Conservation (phyloP, 805 yeast genomes). For the Allodekkera sacchari region DNA sequence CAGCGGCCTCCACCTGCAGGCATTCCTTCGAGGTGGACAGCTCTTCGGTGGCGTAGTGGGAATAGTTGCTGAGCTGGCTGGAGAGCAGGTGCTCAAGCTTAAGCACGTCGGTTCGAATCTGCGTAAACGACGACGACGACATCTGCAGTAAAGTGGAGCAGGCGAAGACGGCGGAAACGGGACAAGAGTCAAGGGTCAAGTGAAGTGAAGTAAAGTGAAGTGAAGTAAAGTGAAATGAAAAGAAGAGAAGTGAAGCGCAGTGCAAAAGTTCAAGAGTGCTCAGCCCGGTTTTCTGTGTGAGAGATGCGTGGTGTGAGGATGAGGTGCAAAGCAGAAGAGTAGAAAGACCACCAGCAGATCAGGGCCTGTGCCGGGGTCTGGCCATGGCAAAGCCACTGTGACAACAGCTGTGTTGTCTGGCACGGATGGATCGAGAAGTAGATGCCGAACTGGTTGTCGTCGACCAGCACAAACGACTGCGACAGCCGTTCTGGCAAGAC, state of each 20-base stretch:
- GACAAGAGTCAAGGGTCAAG: too few species aligned
- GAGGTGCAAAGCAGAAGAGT: conserved; percentile 1
- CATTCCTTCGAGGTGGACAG: conserved; percentile 35
- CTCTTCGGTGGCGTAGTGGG: conserved; percentile 45
- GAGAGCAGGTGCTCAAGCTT: conserved; percentile 66
- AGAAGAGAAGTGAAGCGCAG: too few species aligned
- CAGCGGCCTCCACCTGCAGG: not conserved
- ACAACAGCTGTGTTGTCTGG: conserved; percentile 5
- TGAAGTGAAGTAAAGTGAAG: too few species aligned
- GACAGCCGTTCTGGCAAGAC: too few species aligned
- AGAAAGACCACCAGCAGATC: conserved; percentile 5
- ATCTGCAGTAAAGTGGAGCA: too few species aligned
- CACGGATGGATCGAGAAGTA: conserved; percentile 14
- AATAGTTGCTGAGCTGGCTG: conserved; percentile 39
- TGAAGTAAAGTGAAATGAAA: too few species aligned
- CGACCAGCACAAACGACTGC: too few species aligned
- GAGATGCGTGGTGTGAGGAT: not conserved
- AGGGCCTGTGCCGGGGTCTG: not conserved
- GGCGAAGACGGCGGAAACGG: too few species aligned
- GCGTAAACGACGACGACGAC: conserved; percentile 44
- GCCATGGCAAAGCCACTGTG: not conserved
- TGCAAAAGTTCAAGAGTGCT: too few species aligned
- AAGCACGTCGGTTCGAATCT: conserved; percentile 60
- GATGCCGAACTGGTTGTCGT: conserved; percentile 1
- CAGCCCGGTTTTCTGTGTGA: too few species aligned